These are phyloP conservation scores for Passalora sequoiae DNA, from an alignment of 2,329 filamentous ascomycete species.

Conservation along the genomic window DNA sequence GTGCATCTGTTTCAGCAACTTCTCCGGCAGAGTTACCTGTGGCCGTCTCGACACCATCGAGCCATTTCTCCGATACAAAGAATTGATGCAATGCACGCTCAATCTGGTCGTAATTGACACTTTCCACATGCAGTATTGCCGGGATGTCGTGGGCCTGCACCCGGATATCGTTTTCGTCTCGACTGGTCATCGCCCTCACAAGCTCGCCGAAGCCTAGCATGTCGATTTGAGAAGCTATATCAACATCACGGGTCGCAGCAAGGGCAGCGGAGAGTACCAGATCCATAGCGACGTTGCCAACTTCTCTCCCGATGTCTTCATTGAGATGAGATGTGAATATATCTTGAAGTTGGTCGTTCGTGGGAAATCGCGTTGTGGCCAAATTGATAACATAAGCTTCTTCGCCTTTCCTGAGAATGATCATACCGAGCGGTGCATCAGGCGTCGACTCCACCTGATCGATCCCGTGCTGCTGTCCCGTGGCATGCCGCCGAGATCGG, in stretches of 20 bases:
- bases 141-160: not conserved
- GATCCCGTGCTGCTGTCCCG: conserved; percentile 6
- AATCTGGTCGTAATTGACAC: conserved; percentile 7
- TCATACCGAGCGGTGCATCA: conserved; percentile 15
- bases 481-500: conserved; percentile 11
- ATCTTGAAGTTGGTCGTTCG: conserved; percentile 8
- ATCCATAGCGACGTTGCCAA: not conserved
- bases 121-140: not conserved
- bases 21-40: conserved; percentile 13
- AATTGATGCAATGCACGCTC: conserved; percentile 16
- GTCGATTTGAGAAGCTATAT: not conserved
- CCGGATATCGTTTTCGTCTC: conserved; percentile 2
- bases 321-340: too few species aligned
- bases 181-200: not conserved
- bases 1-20: conserved; percentile 26
- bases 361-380: conserved; percentile 10
- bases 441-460: conserved; percentile 9
- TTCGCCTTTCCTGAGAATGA: conserved; percentile 12
- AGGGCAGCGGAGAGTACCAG: not conserved
- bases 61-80: conserved; percentile 11
- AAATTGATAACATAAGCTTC: conserved; percentile 14
- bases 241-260: not conserved
- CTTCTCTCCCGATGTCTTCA: not conserved
- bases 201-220: conserved; percentile 2
- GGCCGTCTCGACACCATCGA: conserved; percentile 6